Conservation (phyloP, 164 flowering plant genomes). For the Buxus sempervirens region DNA sequence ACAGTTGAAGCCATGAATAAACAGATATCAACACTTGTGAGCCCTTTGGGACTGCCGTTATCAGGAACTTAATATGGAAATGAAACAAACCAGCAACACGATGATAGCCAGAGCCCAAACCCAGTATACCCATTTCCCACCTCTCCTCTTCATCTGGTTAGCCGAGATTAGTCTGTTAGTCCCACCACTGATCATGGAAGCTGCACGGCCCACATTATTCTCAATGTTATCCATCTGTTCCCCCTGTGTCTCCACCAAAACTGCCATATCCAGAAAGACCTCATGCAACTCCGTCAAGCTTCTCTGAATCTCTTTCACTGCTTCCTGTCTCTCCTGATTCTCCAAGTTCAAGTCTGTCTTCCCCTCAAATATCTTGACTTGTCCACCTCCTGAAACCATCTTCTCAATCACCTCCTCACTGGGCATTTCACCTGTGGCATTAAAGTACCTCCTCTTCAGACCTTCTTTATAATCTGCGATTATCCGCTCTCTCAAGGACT, state of each 20-base stretch:
- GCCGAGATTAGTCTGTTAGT: slow-evolving; percentile 56
- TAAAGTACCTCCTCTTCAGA: slow-evolving; percentile 51
- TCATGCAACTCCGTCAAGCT: slow-evolving; percentile 71
- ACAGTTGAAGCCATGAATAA: too few species aligned
- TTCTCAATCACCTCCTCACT: slow-evolving; percentile 46
- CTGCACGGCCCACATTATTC: slow-evolving; percentile 50
- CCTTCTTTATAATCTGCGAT: slow-evolving; percentile 49
- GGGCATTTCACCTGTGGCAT: slow-evolving; percentile 43
- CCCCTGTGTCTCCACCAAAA: slow-evolving; percentile 70
- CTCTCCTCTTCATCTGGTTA: slow-evolving; percentile 53
- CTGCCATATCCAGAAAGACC: slow-evolving; percentile 85
- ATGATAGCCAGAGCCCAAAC: slow-evolving; percentile 43
- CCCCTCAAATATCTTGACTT: slow-evolving; percentile 32
- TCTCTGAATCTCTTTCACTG: slow-evolving; percentile 58
- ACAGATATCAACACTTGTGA: too few species aligned
- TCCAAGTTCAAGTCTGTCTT: slow-evolving; percentile 32
- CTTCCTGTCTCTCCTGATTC: slow-evolving; percentile 56
- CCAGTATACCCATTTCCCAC: slow-evolving; percentile 39
- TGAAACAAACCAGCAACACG: slow-evolving; percentile 50
- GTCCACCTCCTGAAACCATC: slow-evolving; percentile 33
- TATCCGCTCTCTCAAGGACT: slow-evolving; percentile 49
- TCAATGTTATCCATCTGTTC: slow-evolving; percentile 65
- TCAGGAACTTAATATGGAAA: slow-evolving; percentile 26
- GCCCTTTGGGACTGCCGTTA: too few species aligned
- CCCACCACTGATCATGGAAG: slow-evolving; percentile 53